Evolutionary conservation across 1,284 basidiomycete species (phyloP), one percentile per base, ranked within the genome.

Genomic region (Earliella scabrosa): DNA sequence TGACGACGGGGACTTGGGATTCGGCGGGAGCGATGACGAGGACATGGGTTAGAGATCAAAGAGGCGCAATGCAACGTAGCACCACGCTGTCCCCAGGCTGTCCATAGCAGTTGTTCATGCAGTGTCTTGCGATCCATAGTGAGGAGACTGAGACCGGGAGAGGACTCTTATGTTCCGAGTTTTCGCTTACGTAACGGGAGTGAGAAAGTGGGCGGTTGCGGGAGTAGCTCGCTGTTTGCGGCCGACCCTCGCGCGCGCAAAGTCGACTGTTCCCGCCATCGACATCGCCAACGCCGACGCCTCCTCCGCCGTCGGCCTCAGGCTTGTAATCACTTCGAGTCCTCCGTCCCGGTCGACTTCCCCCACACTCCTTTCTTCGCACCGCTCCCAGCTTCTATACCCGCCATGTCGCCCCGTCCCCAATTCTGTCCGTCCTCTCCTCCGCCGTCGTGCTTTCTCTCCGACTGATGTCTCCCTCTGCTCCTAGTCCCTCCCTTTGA

Each of bases 1-100:
- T 21, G 71, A 73, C 24, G 51, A n/a, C 26, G 68, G 63, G 7
- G 65, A 51, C n/a, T n/a, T n/a, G n/a, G n/a, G n/a, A n/a, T n/a
- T n/a, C n/a, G n/a, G n/a, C n/a, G n/a, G n/a, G n/a, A n/a, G n/a
- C n/a, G n/a, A n/a, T n/a, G n/a, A n/a, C n/a, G n/a, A n/a, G n/a
- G n/a, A n/a, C n/a, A n/a, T n/a, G n/a, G n/a, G n/a, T n/a, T n/a
- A n/a, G n/a, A n/a, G n/a, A n/a, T n/a, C n/a, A n/a, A n/a, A n/a
- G n/a, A n/a, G n/a, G n/a, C n/a, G n/a, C n/a, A n/a, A n/a, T n/a
- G n/a, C n/a, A n/a, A n/a, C n/a, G n/a, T n/a, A n/a, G n/a, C n/a
- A n/a, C n/a, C n/a, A n/a, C n/a, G n/a, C n/a, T n/a, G n/a, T n/a
- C n/a, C n/a, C n/a, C n/a, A n/a, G n/a, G n/a, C n/a, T n/a, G n/a